A percentile compares a stretch with the other conserved stretches of the same genome.
These are phyloP conservation scores for Lactarius indigo DNA, from an alignment of 768 basidiomycete genomes.

Conservation along the genomic window DNA sequence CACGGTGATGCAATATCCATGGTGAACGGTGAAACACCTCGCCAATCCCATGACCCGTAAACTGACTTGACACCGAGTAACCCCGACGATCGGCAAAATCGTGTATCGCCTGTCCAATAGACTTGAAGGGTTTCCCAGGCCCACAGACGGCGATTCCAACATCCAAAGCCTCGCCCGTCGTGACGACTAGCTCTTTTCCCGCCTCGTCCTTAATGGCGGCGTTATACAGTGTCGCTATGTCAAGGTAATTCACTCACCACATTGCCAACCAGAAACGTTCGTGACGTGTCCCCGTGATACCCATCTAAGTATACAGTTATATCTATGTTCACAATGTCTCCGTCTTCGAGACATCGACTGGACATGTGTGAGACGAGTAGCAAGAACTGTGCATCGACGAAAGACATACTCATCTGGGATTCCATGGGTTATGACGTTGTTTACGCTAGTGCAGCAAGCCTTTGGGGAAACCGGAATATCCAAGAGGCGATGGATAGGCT, in stretches of 20 bases:
- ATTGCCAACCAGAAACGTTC: conserved; percentile 76
- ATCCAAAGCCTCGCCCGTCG: conserved; percentile 62
- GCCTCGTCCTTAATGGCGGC: conserved; percentile 52
- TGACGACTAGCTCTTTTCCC: conserved; percentile 60
- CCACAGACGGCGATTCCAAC: conserved; percentile 73
- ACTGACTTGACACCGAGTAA: conserved; percentile 66
- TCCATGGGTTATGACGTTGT: conserved; percentile 84
- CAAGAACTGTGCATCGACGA: not conserved
- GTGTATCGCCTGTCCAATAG: conserved; percentile 71
- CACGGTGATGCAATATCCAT: conserved; percentile 78
- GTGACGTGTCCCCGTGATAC: conserved; percentile 87
- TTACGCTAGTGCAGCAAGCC: conserved; percentile 86
- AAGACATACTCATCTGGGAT: conserved; percentile 80
- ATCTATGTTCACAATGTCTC: conserved; percentile 88
- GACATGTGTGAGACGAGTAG: not conserved
- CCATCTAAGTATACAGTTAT: conserved; percentile 80
- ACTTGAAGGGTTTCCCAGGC: conserved; percentile 63
- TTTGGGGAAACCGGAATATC: conserved; percentile 70
- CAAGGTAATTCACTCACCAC: conserved; percentile 48
- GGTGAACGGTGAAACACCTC: conserved; percentile 74
- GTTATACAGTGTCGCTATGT: not conserved
- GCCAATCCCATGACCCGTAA: conserved; percentile 88
- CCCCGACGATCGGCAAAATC: conserved; percentile 39
- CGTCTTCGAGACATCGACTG: conserved; percentile 75
- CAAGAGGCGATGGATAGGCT: conserved; percentile 86